These are phyloP conservation scores for Nakazawaea ernobii DNA, from an alignment of 805 yeast species.

Conservation along the genomic window DNA sequence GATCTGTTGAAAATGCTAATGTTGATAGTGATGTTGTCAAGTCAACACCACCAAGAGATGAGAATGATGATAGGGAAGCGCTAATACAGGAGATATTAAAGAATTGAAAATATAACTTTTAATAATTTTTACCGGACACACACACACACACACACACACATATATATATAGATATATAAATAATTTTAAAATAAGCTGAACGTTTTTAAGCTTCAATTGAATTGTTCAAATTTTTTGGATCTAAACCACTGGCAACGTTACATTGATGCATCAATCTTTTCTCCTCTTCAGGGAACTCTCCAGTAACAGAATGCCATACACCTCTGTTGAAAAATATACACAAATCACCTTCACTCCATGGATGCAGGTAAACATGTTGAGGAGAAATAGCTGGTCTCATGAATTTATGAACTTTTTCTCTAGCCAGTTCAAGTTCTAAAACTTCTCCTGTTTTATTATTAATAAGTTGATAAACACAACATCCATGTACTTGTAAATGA, in stretches of 20 bases:
- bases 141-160: too few species aligned
- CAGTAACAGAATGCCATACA: slow-evolving; percentile 89
- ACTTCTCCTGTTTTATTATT: slow-evolving; percentile 50
- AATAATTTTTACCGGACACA: background rate
- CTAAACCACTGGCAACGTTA: slow-evolving; percentile 77
- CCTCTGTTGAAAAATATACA: slow-evolving; percentile 86
- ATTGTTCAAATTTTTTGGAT: slow-evolving; percentile 37
- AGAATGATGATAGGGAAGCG: background rate
- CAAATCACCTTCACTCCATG: slow-evolving; percentile 79
- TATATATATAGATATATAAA: too few species aligned
- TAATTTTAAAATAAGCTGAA: too few species aligned
- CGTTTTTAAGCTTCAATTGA: background rate
- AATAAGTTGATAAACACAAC: slow-evolving; percentile 67
- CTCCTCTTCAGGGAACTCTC: slow-evolving; percentile 76
- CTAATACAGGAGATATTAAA: background rate
- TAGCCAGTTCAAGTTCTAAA: slow-evolving; percentile 65
- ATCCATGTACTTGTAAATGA: slow-evolving; percentile 84
- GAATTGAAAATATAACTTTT: background rate
- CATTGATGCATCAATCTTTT: slow-evolving; percentile 90
- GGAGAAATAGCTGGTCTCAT: slow-evolving; percentile 88
- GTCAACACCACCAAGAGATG: background rate
- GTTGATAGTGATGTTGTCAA: background rate
- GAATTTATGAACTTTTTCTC: slow-evolving; percentile 61
- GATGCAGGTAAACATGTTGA: slow-evolving; percentile 67
- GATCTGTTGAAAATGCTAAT: background rate